Base-by-base conservation (phyloP, 352 stramenopile species). In the Phytophthora citricola region DNA sequence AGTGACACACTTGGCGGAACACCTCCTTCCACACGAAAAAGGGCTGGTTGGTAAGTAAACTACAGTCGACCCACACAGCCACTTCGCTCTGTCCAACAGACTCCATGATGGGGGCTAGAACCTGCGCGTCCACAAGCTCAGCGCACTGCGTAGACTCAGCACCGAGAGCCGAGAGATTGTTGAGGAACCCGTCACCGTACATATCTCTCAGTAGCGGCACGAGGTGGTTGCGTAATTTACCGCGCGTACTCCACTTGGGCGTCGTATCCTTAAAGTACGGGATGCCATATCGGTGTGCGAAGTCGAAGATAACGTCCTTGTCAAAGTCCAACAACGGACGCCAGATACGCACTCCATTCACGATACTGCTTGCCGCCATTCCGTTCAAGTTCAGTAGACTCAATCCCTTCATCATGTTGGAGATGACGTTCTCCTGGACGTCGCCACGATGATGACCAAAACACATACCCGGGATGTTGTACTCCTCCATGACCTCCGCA, bases 181-280 rank as follows among this genome's bases (percentile, higher is more conserved):
- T 83, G 5, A 93, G 72, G 54, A 94, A 93, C 24, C 87, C 87
- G 51, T 91, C 82, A 49, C 97, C 97, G 76, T 99, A 99, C 62
- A 99, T 95, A 55, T 99, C 95, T 20, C 93, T 69, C 26, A 99
- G 73, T 40, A 99, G 74, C 9, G 97, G 97, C 51, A 99, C 72
- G 8, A 99, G 75, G 62, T 97, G 87, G 63, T 97, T 97, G 39
- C 97, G 87, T 34, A 99, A 73, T 73, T 99, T 99, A 44, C 97
- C 97, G 62, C 97, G 83, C 27, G 97, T 99, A 38, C 92, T 98
- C 97, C 97, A 99, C 62, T 88, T 81, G 5, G 97, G 95, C 26
- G 96, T 99, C 43, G 96, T 98, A 83, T 99, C 97, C 73, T 98
- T 98, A 69, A 98, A 98, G 63, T 99, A 99, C 5, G 97, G 96